phyloP scores from a whole-genome alignment of 768 basidiomycete genomes.

The Mycena rebaudengoi region DNA sequence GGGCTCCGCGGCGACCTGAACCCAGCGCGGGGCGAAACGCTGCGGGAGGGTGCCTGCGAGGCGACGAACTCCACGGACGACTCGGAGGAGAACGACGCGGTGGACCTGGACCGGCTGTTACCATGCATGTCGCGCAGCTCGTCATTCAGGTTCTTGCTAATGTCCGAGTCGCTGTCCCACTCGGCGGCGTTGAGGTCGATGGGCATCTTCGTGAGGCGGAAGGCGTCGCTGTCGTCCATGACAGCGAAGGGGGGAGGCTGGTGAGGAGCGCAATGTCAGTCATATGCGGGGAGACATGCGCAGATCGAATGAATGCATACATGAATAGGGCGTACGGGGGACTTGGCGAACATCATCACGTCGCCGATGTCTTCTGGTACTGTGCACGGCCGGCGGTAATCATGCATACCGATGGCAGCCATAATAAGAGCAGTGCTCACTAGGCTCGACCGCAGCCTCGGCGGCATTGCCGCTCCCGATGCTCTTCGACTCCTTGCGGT shows the following conservation, averaged over 20 bases:
- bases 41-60: background rate
- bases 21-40: background rate
- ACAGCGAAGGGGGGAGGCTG: background rate
- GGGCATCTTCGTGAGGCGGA: slow-evolving; percentile 15
- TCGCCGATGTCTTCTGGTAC: no score
- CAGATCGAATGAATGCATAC: background rate
- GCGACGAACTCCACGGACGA: no score
- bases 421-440: no score
- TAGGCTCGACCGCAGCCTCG: background rate
- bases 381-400: background rate
- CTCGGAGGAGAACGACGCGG: background rate
- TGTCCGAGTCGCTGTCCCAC: slow-evolving; percentile 14
- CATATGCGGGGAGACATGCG: background rate
- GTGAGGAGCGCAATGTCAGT: no score
- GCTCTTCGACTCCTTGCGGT: background rate
- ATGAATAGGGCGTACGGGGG: background rate
- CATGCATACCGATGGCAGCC: background rate
- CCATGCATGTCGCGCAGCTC: slow-evolving; percentile 14
- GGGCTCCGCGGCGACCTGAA: background rate
- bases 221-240: slow-evolving; percentile 19
- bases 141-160: slow-evolving; percentile 18
- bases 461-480: background rate
- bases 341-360: background rate
- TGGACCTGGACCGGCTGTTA: background rate
- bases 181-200: slow-evolving; percentile 3